A percentile compares a stretch with the other conserved stretches of the same genome.
Evolutionary conservation across 148 eudicot genomes (phyloP).

Genomic region (Arbutus unedo): DNA sequence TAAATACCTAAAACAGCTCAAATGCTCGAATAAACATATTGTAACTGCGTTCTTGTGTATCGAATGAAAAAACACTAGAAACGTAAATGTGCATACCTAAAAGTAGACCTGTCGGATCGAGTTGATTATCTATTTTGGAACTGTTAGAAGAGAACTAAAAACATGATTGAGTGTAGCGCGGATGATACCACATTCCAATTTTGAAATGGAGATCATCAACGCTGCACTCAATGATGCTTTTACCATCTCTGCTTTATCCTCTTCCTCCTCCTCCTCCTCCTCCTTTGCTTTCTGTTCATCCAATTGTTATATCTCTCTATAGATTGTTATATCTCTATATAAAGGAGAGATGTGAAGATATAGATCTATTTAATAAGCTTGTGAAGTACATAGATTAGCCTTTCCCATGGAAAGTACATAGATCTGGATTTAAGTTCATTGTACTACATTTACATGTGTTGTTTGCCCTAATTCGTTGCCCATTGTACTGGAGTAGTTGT

Average conservation of each 20-base stretch:
- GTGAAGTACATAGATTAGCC: neutral
- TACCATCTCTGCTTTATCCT: conserved; percentile 17
- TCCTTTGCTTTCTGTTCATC: neutral
- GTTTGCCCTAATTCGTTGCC: neutral
- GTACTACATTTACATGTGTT: conserved; percentile 3
- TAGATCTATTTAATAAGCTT: neutral
- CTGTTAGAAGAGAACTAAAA: neutral
- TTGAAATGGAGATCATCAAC: conserved; percentile 42
- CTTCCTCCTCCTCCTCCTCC: neutral
- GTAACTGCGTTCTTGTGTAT: neutral
- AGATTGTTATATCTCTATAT: neutral
- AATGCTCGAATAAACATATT: neutral
- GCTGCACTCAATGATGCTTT: conserved; percentile 75
- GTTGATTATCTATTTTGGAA: neutral
- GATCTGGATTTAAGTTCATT: neutral
- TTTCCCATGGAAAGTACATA: neutral
- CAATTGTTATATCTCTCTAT: neutral
- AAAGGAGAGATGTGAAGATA: neutral
- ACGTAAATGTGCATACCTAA: neutral
- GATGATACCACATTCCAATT: conserved; percentile 26
- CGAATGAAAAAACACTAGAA: neutral
- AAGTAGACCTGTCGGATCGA: neutral
- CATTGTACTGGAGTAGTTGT: conserved; percentile 7
- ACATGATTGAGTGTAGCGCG: conserved; percentile 30
- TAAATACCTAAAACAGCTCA: neutral